Base-by-base conservation (phyloP, 139 green algal genomes). In the Pleodorina starrii region DNA sequence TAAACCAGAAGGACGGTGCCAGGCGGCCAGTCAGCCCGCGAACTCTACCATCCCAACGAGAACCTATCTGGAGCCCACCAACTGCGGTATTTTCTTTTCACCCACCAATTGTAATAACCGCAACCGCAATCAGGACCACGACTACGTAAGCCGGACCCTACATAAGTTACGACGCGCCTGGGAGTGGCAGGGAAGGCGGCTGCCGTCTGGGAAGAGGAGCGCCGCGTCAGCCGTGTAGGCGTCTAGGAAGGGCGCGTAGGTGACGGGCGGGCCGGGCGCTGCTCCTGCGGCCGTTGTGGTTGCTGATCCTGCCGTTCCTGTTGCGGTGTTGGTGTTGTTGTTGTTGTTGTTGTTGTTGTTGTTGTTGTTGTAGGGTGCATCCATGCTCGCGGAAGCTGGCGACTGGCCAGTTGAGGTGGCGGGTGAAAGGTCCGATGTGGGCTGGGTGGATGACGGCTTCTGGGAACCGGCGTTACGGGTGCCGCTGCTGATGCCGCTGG, bases 211-310 rank as follows among this genome's bases (percentile, higher is more conserved):
- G 79, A 86, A 75, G 11, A 17, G 3, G 16, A 86, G 54, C 57
- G 1, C 5, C 57, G 40, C 40, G n/a, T 86, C 79, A 0, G 57
- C 57, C 0, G 57, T 75, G 16, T 21, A 48, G 25, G 42, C 14
- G 59, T 86, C 59, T 29, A 86, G 19, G 29, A 86, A 86, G 36
- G 38, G 1, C n/a, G 32, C n/a, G n/a, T n/a, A n/a, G n/a, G n/a
- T n/a, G n/a, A n/a, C n/a, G n/a, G n/a, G n/a, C n/a, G n/a, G n/a
- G n/a, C n/a, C n/a, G n/a, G n/a, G n/a, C n/a, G n/a, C n/a, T n/a
- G n/a, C n/a, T n/a, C n/a, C n/a, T n/a, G n/a, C n/a, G n/a, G n/a
- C n/a, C n/a, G n/a, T n/a, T n/a, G n/a, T n/a, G n/a, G n/a, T n/a
- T n/a, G n/a, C n/a, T n/a, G n/a, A n/a, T n/a, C n/a, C n/a, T n/a